Base-by-base conservation (phyloP, 208 protist species). In the Wallacemonas sp. region DNA sequence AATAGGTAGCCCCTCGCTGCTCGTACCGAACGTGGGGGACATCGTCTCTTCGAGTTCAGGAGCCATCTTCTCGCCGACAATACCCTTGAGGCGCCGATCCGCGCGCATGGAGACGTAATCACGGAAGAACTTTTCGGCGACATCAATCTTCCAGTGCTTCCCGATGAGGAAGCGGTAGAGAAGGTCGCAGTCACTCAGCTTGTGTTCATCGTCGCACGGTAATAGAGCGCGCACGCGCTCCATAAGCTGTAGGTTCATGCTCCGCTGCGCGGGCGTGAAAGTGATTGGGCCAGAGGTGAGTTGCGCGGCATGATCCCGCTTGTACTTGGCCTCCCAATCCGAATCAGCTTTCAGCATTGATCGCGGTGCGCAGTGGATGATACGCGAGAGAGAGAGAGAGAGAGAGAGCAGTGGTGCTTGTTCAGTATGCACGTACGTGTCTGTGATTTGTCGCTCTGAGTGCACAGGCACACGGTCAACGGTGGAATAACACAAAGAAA, bases 131-230 rank as follows among this genome's bases (percentile, higher is more conserved):
- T 69, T 44, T 21, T 78, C 78, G 5, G 89, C 65, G 22, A 52
- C 26, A 15, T 58, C 33, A 4, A 92, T 54, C 48, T 81, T 64
- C 79, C 83, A 90, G 44, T 84, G 65, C 37, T 70, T 76, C 24
- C 67, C 85, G 60, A 94, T 91, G 10, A 94, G 66, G 68, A 91
- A 92, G 42, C 89, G 78, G 50, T 91, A 94, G 30, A 94, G 63
- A 10, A 94, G 46, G 52, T 94, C 89, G 63, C 85, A 94, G 64
- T 94, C 89, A 39, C 50, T 87, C 10, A 79, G 30, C 59, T 91
- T 92, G 52, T 89, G 65, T 10, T 8, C 46, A 60, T 94, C 89
- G n/a, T 76, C 52, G 30, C 92, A 73, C 5, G 89, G 89, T 17
- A 94, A 46, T 52, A 91, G 39, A 41, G 86, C 78, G 1, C 34